phyloP scores from a whole-genome alignment of 164 flowering plant species.

The Saururus chinensis region DNA sequence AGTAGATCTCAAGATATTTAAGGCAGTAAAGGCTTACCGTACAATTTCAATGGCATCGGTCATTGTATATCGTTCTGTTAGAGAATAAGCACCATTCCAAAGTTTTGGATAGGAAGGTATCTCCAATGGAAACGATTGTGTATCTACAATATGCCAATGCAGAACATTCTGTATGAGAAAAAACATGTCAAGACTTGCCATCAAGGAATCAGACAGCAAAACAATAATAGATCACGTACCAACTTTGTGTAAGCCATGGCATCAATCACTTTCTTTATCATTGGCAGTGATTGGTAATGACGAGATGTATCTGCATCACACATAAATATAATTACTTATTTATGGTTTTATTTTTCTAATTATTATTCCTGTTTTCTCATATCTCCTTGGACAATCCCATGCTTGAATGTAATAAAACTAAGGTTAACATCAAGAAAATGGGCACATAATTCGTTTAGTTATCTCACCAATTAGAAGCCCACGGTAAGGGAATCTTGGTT shows the following conservation, averaged over 20 bases:
- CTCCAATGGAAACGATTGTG: conserved; percentile 84
- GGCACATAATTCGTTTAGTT: neutral
- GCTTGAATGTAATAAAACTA: neutral
- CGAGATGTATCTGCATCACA: conserved; percentile 72
- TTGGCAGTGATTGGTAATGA: conserved; percentile 60
- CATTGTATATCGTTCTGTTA: conserved; percentile 60
- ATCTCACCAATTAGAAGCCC: conserved; percentile 80
- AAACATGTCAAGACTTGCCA: neutral
- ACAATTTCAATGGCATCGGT: conserved; percentile 80
- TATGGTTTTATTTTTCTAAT: too few relatives aligned
- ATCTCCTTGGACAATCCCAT: too few relatives aligned
- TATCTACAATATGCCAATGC: conserved; percentile 93
- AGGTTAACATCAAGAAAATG: neutral
- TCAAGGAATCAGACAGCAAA: neutral
- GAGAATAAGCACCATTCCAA: conserved; percentile 80
- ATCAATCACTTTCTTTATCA: conserved; percentile 75
- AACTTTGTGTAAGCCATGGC: conserved; percentile 84
- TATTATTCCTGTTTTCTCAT: neutral
- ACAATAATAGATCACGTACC: conserved; percentile 28
- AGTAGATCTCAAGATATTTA: neutral
- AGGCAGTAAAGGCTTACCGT: conserved; percentile 27
- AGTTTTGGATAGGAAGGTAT: conserved; percentile 86
- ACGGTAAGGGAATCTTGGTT: conserved; percentile 71
- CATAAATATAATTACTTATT: neutral
- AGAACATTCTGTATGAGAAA: conserved; percentile 57